phyloP scores from a whole-genome alignment of 2,329 filamentous ascomycete genomes.

The Amesomyces nigricolor region DNA sequence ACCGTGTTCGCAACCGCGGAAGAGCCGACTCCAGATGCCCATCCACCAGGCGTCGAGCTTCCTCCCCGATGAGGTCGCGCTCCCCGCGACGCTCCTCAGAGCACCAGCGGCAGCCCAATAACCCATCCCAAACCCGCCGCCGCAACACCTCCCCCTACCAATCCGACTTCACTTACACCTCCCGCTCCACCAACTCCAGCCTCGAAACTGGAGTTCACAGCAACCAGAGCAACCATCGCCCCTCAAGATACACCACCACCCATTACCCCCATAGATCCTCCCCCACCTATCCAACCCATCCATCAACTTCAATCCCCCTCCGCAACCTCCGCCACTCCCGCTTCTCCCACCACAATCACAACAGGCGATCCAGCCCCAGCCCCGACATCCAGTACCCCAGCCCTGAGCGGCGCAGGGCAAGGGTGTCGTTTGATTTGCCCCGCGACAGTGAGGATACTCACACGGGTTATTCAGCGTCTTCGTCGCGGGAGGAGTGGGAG shows the following conservation, averaged over 20 bases:
- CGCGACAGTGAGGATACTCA: background rate
- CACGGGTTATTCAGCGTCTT: background rate
- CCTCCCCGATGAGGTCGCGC: background rate
- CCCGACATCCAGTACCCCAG: conserved; percentile 8
- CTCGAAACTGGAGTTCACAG: background rate
- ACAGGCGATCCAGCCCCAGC: background rate
- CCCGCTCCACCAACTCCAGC: conserved; percentile 7
- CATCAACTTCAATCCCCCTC: background rate
- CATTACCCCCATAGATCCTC: background rate
- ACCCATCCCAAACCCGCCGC: background rate
- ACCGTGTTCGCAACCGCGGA: background rate
- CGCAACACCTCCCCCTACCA: background rate
- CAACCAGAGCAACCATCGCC: background rate
- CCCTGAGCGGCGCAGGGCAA: conserved; percentile 2
- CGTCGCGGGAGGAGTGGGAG: background rate
- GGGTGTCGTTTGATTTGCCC: conserved; percentile 3
- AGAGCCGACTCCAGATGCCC: background rate
- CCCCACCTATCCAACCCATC: too few relatives aligned
- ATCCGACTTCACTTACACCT: background rate
- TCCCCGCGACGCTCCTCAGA: background rate
- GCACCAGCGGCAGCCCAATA: background rate
- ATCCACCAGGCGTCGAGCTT: background rate
- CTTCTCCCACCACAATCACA: background rate
- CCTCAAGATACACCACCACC: background rate
- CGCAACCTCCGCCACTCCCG: background rate